Evolutionary conservation across 352 stramenopile species (phyloP).

Genomic region (Phytophthora agathidicida): DNA sequence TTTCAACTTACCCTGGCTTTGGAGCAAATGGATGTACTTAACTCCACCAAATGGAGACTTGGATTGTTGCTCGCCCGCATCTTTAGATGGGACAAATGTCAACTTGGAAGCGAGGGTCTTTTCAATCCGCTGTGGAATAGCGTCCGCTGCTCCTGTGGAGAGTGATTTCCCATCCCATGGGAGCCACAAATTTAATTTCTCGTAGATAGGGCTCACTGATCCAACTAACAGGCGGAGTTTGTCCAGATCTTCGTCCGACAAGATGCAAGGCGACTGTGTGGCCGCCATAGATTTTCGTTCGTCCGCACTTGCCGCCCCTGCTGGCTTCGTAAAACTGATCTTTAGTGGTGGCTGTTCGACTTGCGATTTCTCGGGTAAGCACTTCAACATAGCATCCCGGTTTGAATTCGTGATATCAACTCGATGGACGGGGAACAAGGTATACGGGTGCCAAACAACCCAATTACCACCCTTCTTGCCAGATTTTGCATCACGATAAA

Average conservation of each 20-base stretch:
- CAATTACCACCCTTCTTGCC: constrained; percentile 29
- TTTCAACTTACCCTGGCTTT: constrained; percentile 29
- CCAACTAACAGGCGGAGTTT: constrained; percentile 25
- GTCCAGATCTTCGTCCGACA: constrained; percentile 23
- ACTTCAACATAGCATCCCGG: constrained; percentile 8
- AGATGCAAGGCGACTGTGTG: background rate
- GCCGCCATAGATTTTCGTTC: constrained; percentile 2
- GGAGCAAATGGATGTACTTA: constrained; percentile 52
- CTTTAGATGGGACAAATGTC: constrained; percentile 26
- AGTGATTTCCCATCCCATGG: constrained; percentile 58
- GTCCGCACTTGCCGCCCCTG: background rate
- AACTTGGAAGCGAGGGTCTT: constrained; percentile 51
- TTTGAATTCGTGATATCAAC: constrained; percentile 36
- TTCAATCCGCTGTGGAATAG: constrained; percentile 45
- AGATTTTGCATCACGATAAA: constrained; percentile 36
- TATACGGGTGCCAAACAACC: constrained; percentile 55
- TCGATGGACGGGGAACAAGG: constrained; percentile 50
- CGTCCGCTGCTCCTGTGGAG: constrained; percentile 32
- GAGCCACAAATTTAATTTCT: constrained; percentile 38
- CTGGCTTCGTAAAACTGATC: constrained; percentile 28
- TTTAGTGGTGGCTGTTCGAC: constrained; percentile 3
- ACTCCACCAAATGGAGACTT: constrained; percentile 60
- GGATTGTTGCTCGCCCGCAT: background rate
- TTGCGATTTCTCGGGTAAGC: constrained; percentile 28
- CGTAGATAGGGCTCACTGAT: constrained; percentile 37